Conservation (phyloP, 2,329 filamentous ascomycete genomes). For the Graphium sp. region DNA sequence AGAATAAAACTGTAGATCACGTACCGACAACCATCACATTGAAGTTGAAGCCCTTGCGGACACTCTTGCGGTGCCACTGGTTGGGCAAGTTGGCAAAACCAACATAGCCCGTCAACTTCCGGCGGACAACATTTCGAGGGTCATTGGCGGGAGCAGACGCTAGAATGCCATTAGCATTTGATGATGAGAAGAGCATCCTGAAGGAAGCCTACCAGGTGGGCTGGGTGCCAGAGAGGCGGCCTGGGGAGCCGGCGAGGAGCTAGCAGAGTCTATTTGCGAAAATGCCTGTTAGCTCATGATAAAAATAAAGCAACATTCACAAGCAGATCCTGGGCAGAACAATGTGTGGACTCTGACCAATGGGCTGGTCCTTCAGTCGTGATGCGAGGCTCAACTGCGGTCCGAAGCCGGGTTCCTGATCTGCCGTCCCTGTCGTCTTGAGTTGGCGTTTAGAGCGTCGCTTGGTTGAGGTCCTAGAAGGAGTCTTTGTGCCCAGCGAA, state of each 20-base stretch:
- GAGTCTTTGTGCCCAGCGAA: slow-evolving; percentile 9
- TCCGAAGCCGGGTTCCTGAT: too few species aligned
- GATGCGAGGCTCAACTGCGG: too few species aligned
- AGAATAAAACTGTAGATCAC: slow-evolving; percentile 19
- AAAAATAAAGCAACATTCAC: too few species aligned
- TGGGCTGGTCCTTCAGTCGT: too few species aligned
- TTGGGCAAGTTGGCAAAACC: slow-evolving; percentile 98
- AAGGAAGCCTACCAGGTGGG: too few species aligned
- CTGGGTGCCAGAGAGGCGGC: neutral
- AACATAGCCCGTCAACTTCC: slow-evolving; percentile 96
- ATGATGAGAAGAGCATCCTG: too few species aligned
- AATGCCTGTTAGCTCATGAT: slow-evolving; percentile 17
- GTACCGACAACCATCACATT: slow-evolving; percentile 99
- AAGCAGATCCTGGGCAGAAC: too few species aligned
- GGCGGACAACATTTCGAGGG: slow-evolving; percentile 88
- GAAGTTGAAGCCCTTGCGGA: slow-evolving; percentile 99
- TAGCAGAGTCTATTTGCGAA: slow-evolving; percentile 23
- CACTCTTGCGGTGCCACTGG: slow-evolving; percentile 99
- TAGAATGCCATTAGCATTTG: too few species aligned
- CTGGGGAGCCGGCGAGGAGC: too few species aligned
- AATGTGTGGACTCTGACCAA: too few species aligned
- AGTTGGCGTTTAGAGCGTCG: too few species aligned
- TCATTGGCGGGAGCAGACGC: slow-evolving; percentile 37
- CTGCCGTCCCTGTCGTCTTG: too few species aligned
- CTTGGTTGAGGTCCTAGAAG: slow-evolving; percentile 3